A percentile compares a stretch with the other conserved stretches of the same genome.
Evolutionary conservation across 208 protist species (phyloP).

Genomic region (Entamoeba dispar): DNA sequence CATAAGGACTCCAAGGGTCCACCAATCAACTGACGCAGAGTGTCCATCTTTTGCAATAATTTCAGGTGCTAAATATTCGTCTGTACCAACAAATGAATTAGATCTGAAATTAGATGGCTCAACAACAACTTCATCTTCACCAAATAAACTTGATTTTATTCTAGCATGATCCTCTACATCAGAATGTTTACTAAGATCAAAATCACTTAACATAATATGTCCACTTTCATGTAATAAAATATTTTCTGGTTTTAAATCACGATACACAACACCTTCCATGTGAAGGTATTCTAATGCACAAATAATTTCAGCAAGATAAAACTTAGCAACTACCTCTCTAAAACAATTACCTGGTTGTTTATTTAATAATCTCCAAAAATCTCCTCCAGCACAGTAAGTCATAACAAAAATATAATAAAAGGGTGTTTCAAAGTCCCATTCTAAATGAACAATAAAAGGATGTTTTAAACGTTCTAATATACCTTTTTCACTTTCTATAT

Average conservation of each 20-base stretch:
- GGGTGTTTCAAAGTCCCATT: constrained; percentile 30
- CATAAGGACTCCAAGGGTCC: background rate
- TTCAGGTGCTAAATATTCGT: constrained; percentile 41
- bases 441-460: constrained; percentile 39
- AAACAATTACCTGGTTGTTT: constrained; percentile 8
- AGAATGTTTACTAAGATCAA: constrained; percentile 61
- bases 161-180: background rate
- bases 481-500: constrained; percentile 30
- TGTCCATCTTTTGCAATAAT: constrained; percentile 21
- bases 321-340: background rate
- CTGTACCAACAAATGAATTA: constrained; percentile 25
- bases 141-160: background rate
- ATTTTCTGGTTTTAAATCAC: constrained; percentile 72
- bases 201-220: constrained; percentile 66
- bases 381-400: constrained; percentile 50
- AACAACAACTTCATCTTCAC: background rate
- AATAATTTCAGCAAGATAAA: constrained; percentile 36
- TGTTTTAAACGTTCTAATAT: constrained; percentile 26
- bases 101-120: background rate
- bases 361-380: constrained; percentile 41
- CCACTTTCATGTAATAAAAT: constrained; percentile 43
- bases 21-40: constrained; percentile 14
- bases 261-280: constrained; percentile 50
- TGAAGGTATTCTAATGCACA: constrained; percentile 48
- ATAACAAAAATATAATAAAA: constrained; percentile 39